Conservation (phyloP, 176 grass and related monocot species). For the Urochloa ruziziensis region DNA sequence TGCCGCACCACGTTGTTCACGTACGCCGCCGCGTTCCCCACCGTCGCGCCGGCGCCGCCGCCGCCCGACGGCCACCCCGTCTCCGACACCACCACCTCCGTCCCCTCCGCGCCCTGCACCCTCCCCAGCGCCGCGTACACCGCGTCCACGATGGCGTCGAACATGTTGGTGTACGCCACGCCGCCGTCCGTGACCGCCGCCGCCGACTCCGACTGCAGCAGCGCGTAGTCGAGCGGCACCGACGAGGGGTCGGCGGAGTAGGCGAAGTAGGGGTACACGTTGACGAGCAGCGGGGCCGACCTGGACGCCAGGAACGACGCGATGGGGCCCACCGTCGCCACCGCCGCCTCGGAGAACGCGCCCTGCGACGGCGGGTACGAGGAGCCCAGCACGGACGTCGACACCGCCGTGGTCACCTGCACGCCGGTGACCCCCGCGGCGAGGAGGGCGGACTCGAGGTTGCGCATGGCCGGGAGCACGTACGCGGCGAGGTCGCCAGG, state of each 20-base stretch:
- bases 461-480: constrained; percentile 74
- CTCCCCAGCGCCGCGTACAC: constrained; percentile 72
- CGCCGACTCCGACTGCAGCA: constrained; percentile 32
- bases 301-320: constrained; percentile 50
- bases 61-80: constrained; percentile 93
- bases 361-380: constrained; percentile 73
- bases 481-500: constrained; percentile 42
- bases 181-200: constrained; percentile 43
- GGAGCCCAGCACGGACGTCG: constrained; percentile 47
- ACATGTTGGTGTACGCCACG: constrained; percentile 71
- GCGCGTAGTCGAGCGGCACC: constrained; percentile 72
- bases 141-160: constrained; percentile 84
- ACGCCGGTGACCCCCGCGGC: constrained; percentile 44
- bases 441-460: constrained; percentile 57
- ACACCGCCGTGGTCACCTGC: constrained; percentile 65
- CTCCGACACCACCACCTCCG: constrained; percentile 75
- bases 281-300: constrained; percentile 56
- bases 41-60: constrained; percentile 41
- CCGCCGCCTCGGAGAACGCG: constrained; percentile 47
- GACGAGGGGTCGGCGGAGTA: constrained; percentile 49
- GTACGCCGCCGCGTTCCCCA: constrained; percentile 77
- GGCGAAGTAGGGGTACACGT: constrained; percentile 79
- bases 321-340: constrained; percentile 41
- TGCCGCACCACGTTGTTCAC: constrained; percentile 66
- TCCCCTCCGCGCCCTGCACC: constrained; percentile 2